These are phyloP conservation scores for Rhododendron simsii DNA, from an alignment of 148 eudicot species.

Conservation along the genomic window DNA sequence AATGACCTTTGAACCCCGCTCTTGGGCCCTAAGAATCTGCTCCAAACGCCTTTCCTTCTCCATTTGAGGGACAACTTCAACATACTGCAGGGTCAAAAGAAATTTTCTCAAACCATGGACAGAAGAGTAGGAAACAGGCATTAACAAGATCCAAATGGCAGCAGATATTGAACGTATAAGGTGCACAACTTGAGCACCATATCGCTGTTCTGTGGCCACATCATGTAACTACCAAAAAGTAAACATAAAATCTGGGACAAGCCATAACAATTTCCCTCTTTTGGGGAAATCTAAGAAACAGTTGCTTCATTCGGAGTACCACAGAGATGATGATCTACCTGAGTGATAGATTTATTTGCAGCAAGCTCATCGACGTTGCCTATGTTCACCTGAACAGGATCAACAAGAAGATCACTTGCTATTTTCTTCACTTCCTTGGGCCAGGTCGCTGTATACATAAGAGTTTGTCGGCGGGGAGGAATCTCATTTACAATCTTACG, in stretches of 20 bases:
- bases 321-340: constrained; percentile 38
- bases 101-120: background rate
- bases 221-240: background rate
- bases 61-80: constrained; percentile 85
- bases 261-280: background rate
- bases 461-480: constrained; percentile 91
- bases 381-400: constrained; percentile 93
- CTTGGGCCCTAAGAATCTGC: constrained; percentile 86
- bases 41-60: constrained; percentile 92
- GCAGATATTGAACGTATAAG: background rate
- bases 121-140: background rate
- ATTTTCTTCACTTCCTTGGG: constrained; percentile 93
- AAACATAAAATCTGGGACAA: background rate
- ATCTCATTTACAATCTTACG: constrained; percentile 96
- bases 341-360: constrained; percentile 96
- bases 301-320: background rate
- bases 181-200: background rate
- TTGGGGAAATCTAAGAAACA: background rate
- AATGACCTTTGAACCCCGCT: constrained; percentile 83
- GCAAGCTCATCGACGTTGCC: constrained; percentile 89
- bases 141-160: background rate
- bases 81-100: constrained; percentile 45
- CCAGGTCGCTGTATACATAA: constrained; percentile 99
- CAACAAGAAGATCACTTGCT: constrained; percentile 81
- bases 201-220: background rate